Evolutionary conservation across 139 green algal species (phyloP).

Genomic region (Ettlia oleoabundans): DNA sequence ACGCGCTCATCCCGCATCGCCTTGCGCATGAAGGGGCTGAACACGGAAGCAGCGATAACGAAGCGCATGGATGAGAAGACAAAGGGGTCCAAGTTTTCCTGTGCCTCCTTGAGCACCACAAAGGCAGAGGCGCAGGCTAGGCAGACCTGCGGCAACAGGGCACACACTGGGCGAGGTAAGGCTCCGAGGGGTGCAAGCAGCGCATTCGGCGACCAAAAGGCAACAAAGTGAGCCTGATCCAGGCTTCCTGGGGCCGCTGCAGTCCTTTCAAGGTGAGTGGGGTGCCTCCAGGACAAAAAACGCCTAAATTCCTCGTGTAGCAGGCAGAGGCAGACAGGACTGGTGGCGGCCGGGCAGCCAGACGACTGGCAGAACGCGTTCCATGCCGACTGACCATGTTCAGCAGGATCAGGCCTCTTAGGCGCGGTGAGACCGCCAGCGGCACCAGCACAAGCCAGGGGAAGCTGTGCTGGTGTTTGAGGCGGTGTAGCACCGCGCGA

Average conservation of each 20-base stretch:
- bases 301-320: too few relatives aligned
- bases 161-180: background rate
- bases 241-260: too few relatives aligned
- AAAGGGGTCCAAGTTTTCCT: slow-evolving; percentile 41
- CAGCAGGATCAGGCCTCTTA: slow-evolving; percentile 48
- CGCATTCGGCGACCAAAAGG: too few relatives aligned
- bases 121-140: slow-evolving; percentile 48
- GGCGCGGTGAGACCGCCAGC: slow-evolving; percentile 12
- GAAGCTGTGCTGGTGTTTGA: slow-evolving; percentile 5
- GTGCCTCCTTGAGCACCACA: slow-evolving; percentile 50
- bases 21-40: slow-evolving; percentile 48
- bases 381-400: slow-evolving; percentile 40
- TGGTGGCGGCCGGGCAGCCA: too few relatives aligned
- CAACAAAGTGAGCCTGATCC: background rate
- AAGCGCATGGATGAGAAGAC: slow-evolving; percentile 50
- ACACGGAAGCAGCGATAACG: slow-evolving; percentile 48
- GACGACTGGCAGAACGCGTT: too few relatives aligned
- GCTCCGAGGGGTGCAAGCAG: background rate
- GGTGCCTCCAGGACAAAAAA: too few relatives aligned
- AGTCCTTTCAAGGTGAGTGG: too few relatives aligned
- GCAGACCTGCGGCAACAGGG: slow-evolving; percentile 33
- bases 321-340: too few relatives aligned
- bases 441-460: slow-evolving; percentile 13
- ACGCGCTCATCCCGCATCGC: slow-evolving; percentile 32
- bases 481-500: background rate